A percentile compares a stretch with the other conserved stretches of the same genome.
These are phyloP conservation scores for Hibiscus syriacus DNA, from an alignment of 345 rosid species.

Conservation along the genomic window DNA sequence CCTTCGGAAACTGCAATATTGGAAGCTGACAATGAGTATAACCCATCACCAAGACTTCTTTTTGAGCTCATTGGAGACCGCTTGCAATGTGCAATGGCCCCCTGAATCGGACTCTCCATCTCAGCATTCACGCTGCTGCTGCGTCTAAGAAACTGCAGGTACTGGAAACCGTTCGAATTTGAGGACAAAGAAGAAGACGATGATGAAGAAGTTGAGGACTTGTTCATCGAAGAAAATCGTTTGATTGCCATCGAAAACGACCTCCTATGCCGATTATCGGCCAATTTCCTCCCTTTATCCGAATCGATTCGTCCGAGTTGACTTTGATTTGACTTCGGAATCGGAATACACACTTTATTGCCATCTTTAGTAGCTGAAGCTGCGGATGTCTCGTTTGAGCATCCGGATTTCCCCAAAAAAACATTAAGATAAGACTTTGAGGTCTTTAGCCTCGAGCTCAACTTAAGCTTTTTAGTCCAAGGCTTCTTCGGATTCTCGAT, in stretches of 20 bases:
- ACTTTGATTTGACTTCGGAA: conserved; percentile 21
- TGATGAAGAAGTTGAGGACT: conserved; percentile 26
- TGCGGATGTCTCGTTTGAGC: conserved; percentile 50
- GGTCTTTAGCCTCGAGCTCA: conserved; percentile 61
- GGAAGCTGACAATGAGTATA: conserved; percentile 28
- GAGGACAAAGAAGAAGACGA: conserved; percentile 40
- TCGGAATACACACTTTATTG: conserved; percentile 33
- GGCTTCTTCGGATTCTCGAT: conserved; percentile 41
- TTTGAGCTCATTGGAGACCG: conserved; percentile 36
- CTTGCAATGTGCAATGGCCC: conserved; percentile 93
- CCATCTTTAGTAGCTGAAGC: conserved; percentile 49
- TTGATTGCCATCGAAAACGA: conserved; percentile 72
- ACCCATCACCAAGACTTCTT: not conserved
- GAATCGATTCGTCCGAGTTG: conserved; percentile 35
- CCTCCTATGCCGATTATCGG: conserved; percentile 42
- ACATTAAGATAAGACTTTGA: conserved; percentile 63
- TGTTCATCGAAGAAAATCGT: conserved; percentile 41
- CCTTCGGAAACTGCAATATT: conserved; percentile 36
- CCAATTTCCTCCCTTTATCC: conserved; percentile 1
- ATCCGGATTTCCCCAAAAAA: conserved; percentile 56
- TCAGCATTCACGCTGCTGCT: conserved; percentile 52
- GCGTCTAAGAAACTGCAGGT: conserved; percentile 45
- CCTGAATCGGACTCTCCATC: conserved; percentile 71
- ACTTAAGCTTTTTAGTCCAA: conserved; percentile 56
- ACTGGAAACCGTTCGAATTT: conserved; percentile 26